These are phyloP conservation scores for Medicago truncatula DNA, from an alignment of 306 rosid species.

Conservation along the genomic window DNA sequence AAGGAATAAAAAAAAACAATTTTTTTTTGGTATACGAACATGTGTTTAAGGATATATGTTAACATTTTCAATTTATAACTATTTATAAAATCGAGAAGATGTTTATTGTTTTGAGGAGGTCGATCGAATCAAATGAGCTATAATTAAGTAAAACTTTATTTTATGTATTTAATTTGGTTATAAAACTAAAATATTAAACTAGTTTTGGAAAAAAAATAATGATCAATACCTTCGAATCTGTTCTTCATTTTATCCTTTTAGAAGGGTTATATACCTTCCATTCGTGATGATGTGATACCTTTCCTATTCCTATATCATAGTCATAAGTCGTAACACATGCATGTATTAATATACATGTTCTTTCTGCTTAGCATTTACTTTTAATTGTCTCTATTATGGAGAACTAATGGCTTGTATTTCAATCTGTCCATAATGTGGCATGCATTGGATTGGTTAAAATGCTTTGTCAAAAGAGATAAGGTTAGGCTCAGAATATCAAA, in stretches of 20 bases:
- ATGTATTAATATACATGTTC: slow-evolving; percentile 25
- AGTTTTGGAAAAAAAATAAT: too few species aligned
- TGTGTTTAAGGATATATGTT: too few species aligned
- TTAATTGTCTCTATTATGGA: slow-evolving; percentile 42
- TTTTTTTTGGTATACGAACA: too few species aligned
- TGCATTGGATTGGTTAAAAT: slow-evolving; percentile 11
- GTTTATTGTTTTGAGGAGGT: too few species aligned
- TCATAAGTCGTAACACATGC: slow-evolving; percentile 22
- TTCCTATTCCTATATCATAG: not conserved
- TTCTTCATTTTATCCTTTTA: slow-evolving; percentile 23
- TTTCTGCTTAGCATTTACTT: not conserved
- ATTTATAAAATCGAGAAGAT: too few species aligned
- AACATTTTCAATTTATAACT: too few species aligned
- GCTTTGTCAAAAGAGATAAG: slow-evolving; percentile 47
- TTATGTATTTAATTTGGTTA: too few species aligned
- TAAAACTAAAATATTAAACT: too few species aligned
- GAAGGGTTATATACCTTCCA: slow-evolving; percentile 39
- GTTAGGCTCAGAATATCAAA: slow-evolving; percentile 27
- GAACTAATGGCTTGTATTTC: slow-evolving; percentile 23
- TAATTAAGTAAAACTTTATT: too few species aligned
- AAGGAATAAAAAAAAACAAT: too few species aligned
- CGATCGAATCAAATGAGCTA: too few species aligned
- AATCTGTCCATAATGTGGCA: slow-evolving; percentile 39
- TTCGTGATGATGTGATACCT: slow-evolving; percentile 28
- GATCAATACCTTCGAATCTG: too few species aligned